A percentile compares a stretch with the other conserved stretches of the same genome.
Evolutionary conservation across 495 filamentous ascomycete species (phyloP).

Genomic region (Pyronema omphalodes): DNA sequence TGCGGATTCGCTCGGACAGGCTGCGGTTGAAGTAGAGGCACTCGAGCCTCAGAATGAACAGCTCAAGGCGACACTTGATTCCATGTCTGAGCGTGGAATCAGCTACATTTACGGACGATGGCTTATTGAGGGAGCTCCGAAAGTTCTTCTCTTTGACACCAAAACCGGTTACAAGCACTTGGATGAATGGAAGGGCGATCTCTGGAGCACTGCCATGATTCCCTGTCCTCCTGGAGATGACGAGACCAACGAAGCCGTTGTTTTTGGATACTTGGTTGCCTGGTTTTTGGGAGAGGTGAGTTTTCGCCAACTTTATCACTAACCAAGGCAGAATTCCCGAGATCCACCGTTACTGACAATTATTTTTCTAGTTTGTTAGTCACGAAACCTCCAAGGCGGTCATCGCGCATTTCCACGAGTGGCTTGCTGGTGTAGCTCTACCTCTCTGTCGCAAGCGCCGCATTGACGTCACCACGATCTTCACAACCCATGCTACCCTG

Average conservation of each 20-base stretch:
- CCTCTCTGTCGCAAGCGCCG: conserved; percentile 79
- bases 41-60: conserved; percentile 65
- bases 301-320: conserved; percentile 1
- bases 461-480: conserved; percentile 96
- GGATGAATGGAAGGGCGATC: conserved; percentile 92
- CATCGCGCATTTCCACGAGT: conserved; percentile 97
- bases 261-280: conserved; percentile 91
- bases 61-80: conserved; percentile 60
- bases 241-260: conserved; percentile 93
- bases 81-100: conserved; percentile 84
- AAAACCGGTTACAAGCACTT: conserved; percentile 77
- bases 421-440: conserved; percentile 90
- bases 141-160: conserved; percentile 87
- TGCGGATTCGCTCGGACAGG: conserved; percentile 31
- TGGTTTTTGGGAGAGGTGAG: conserved; percentile 95
- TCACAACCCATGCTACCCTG: conserved; percentile 92
- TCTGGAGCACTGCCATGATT: conserved; percentile 86
- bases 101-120: conserved; percentile 83
- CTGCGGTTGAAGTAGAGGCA: conserved; percentile 89
- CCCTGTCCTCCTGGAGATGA: conserved; percentile 77
- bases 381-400: conserved; percentile 81
- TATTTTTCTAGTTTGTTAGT: conserved; percentile 52
- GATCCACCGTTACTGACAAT: conserved; percentile 11
- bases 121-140: conserved; percentile 90
- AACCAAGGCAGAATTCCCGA: background rate